These are phyloP conservation scores for Solanum lycopersicoides DNA, from an alignment of 257 asterid genomes.

Conservation along the genomic window DNA sequence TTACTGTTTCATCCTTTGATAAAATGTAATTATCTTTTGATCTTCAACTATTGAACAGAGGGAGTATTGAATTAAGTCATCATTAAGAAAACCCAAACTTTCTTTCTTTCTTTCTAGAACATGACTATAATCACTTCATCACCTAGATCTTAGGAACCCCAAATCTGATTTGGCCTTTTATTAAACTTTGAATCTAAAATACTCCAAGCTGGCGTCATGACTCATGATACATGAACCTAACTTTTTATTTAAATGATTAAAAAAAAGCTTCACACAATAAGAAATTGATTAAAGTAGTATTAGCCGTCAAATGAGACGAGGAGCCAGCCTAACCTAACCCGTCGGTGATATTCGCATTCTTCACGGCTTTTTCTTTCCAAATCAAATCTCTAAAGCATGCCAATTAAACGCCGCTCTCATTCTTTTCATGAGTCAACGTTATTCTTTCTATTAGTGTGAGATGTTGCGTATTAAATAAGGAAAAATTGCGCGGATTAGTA, in stretches of 20 bases:
- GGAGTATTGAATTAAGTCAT: no score
- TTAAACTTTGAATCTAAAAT: background rate
- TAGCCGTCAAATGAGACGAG: background rate
- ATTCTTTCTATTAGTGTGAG: background rate
- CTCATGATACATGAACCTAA: background rate
- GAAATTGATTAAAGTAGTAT: background rate
- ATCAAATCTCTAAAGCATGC: background rate
- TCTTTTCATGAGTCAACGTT: background rate
- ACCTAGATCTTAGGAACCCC: background rate
- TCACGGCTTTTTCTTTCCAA: background rate
- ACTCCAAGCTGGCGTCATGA: background rate
- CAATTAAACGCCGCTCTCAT: background rate
- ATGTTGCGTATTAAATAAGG: background rate
- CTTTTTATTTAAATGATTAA: background rate
- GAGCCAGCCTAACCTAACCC: background rate
- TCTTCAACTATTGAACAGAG: no score
- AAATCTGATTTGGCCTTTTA: background rate
- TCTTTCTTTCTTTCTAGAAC: background rate
- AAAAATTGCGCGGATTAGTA: no score
- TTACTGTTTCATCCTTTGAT: no score
- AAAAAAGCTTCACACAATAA: background rate
- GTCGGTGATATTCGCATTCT: background rate
- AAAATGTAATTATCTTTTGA: no score
- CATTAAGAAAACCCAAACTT: no score
- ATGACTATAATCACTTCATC: background rate